Evolutionary conservation across 495 filamentous ascomycete species (phyloP), one percentile per base, ranked within the genome.

Genomic region (Penicillium parvum): DNA sequence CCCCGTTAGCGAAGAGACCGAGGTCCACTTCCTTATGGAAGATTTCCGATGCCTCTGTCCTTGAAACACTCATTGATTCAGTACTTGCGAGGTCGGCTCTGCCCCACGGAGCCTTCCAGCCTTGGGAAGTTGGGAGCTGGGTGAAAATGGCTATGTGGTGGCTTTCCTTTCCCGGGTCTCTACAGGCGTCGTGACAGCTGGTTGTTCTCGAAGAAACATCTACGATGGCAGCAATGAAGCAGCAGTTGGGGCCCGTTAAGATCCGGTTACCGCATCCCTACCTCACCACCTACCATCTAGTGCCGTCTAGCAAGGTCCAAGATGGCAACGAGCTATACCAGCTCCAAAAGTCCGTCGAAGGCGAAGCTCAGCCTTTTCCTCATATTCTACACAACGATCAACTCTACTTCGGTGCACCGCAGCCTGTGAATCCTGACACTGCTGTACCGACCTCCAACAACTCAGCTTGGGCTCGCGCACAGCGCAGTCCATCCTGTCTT

Each of bases 391-490:
- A 61, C 32, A 48, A 52, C 32, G 43, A 53, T 17, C 33, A 46
- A 15, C 43, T 54, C 12, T 39, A 39, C 19, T 39, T 48, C 29
- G 41, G 21, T 8, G 22, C 32, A 3, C 43, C 26, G 4, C 25
- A 22, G 7, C 29, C 38, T 1, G 21, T 39, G 14, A 49, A 34
- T 7, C 39, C 28, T 15, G 34, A 52, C 3, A 40, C 28, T 19
- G 19, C 32, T 7, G 20, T 49, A 3, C 47, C 57, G 14, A 15
- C 27, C 2, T 49, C 49, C 10, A 57, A 69, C 45, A 69, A 69
- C 46, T 60, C 50, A 17, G 49, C 61, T 4, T 69, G 65, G 65
- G 65, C 65, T 3, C 46, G 65, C 35, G 60, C 65, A 3, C 55
- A 52, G 20, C 44, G 64, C 37, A 60, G 57, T 20, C 63, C 57